Evolutionary conservation across 2,329 filamentous ascomycete genomes (phyloP).

Genomic region (Gyromitra esculenta): DNA sequence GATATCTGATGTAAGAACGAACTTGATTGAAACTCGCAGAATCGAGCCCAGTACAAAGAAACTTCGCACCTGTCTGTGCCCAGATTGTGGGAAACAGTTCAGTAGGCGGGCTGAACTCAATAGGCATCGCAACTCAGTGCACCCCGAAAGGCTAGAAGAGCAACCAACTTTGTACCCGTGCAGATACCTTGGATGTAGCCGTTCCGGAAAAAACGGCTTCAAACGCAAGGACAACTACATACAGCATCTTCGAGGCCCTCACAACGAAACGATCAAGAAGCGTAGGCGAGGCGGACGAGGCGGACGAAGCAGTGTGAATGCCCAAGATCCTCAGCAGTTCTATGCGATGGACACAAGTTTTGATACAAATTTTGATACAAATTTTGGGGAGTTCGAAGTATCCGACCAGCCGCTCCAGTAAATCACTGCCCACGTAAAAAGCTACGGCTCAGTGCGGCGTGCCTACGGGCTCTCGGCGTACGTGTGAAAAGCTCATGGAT

Average conservation of each 20-base stretch:
- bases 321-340: neutral
- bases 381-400: neutral
- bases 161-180: conserved; percentile 25
- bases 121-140: conserved; percentile 32
- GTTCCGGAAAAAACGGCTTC: conserved; percentile 31
- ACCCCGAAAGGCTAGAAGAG: conserved; percentile 22
- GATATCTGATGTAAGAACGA: conserved; percentile 16
- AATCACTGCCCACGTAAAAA: neutral
- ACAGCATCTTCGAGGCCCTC: conserved; percentile 33
- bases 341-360: neutral
- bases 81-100: conserved; percentile 31
- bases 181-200: conserved; percentile 23
- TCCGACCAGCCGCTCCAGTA: neutral
- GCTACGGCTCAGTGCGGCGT: neutral
- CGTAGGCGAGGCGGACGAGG: conserved; percentile 20
- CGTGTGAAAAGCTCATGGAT: neutral
- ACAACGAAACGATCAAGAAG: conserved; percentile 32
- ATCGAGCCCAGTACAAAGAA: neutral
- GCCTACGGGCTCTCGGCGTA: neutral
- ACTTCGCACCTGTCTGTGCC: conserved; percentile 1
- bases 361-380: neutral
- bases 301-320: neutral
- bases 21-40: conserved; percentile 12
- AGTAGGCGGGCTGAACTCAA: conserved; percentile 30
- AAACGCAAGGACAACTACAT: conserved; percentile 41